A percentile compares a stretch with the other conserved stretches of the same genome.
Conservation (phyloP, 495 filamentous ascomycete species). For the Glonium stellatum region DNA sequence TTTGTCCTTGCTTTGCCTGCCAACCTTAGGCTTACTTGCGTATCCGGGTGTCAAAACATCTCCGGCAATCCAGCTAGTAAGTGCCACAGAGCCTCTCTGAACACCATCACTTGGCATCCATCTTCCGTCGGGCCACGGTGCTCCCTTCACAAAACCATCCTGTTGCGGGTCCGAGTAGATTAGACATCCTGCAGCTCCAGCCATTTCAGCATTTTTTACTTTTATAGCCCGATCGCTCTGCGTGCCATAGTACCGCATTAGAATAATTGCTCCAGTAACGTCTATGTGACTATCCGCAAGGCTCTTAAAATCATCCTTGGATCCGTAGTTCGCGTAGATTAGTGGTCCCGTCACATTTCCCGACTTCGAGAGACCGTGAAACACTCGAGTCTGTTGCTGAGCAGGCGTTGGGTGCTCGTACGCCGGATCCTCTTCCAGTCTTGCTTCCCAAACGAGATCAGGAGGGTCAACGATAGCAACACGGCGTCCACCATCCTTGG, state of each 20-base stretch:
- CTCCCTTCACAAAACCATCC: slow-evolving; percentile 65
- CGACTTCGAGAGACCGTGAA: slow-evolving; percentile 82
- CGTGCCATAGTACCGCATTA: slow-evolving; percentile 74
- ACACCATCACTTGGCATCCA: slow-evolving; percentile 75
- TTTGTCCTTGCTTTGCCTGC: slow-evolving; percentile 59
- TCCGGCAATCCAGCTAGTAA: slow-evolving; percentile 75
- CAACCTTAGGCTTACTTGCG: slow-evolving; percentile 63
- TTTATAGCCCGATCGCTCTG: slow-evolving; percentile 69
- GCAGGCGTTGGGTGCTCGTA: slow-evolving; percentile 42
- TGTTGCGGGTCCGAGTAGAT: slow-evolving; percentile 86
- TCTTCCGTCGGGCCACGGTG: slow-evolving; percentile 63
- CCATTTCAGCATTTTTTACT: slow-evolving; percentile 80
- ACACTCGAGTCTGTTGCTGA: slow-evolving; percentile 59
- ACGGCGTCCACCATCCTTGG: slow-evolving; percentile 64
- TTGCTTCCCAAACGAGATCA: slow-evolving; percentile 68
- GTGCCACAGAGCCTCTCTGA: slow-evolving; percentile 72
- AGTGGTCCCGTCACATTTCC: slow-evolving; percentile 89
- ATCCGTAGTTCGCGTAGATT: slow-evolving; percentile 90
- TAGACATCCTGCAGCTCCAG: slow-evolving; percentile 77
- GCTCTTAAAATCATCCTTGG: slow-evolving; percentile 68
- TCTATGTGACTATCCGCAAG: slow-evolving; percentile 65
- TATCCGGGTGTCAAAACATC: slow-evolving; percentile 86
- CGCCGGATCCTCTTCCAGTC: slow-evolving; percentile 65
- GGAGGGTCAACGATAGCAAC: slow-evolving; percentile 75
- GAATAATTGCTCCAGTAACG: slow-evolving; percentile 69